Conservation (phyloP, 2,329 filamentous ascomycete genomes). For the Lizonia empirigonia region DNA sequence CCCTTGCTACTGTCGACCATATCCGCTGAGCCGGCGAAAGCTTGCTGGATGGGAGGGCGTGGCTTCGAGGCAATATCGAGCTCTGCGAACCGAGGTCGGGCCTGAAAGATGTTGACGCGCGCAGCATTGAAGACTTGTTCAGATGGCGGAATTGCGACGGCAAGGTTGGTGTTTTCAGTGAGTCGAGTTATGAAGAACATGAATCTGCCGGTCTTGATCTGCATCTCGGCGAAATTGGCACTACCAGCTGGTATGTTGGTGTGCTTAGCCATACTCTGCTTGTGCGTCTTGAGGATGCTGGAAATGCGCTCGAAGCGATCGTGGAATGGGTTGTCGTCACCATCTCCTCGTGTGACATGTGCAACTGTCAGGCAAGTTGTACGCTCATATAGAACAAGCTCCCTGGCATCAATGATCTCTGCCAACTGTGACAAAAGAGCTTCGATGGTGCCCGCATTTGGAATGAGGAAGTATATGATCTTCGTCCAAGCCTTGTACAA, state of each 20-base stretch:
- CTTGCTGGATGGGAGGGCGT: slow-evolving; percentile 44
- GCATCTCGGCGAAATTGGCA: slow-evolving; percentile 80
- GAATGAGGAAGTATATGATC: slow-evolving; percentile 97
- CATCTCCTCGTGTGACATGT: slow-evolving; percentile 78
- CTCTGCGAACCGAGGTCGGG: slow-evolving; percentile 78
- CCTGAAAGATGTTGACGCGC: slow-evolving; percentile 86
- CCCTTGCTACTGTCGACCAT: slow-evolving; percentile 30
- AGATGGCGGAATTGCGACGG: slow-evolving; percentile 87
- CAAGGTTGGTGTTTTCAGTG: slow-evolving; percentile 96
- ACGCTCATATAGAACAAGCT: slow-evolving; percentile 92
- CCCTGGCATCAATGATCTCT: slow-evolving; percentile 85
- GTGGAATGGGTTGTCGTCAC: slow-evolving; percentile 80
- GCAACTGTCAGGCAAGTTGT: slow-evolving; percentile 97
- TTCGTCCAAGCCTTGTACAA: slow-evolving; percentile 98
- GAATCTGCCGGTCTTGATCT: slow-evolving; percentile 80
- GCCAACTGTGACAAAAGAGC: slow-evolving; percentile 81
- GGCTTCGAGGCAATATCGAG: slow-evolving; percentile 56
- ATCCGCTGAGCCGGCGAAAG: slow-evolving; percentile 43
- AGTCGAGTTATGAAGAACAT: slow-evolving; percentile 95
- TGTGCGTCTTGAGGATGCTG: slow-evolving; percentile 98
- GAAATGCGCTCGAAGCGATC: slow-evolving; percentile 94
- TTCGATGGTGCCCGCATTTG: slow-evolving; percentile 88
- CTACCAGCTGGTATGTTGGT: slow-evolving; percentile 80
- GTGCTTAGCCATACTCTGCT: slow-evolving; percentile 76
- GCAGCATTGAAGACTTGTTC: slow-evolving; percentile 91